Evolutionary conservation across 2,329 filamentous ascomycete genomes (phyloP).

Genomic region (Fusarium sp.): DNA sequence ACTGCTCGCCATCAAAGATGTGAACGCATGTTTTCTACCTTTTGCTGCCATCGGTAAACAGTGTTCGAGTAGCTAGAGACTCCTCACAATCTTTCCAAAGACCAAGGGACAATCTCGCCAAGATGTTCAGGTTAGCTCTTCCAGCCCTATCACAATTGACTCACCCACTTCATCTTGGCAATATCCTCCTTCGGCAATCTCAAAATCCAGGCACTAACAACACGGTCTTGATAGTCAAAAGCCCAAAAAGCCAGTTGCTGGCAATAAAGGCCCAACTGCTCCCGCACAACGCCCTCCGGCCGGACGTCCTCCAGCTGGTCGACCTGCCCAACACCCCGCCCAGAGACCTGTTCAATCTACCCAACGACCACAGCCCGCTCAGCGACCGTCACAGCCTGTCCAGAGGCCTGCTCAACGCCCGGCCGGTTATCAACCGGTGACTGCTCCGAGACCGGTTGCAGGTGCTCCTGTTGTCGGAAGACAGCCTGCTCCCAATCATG

Average conservation of each 20-base stretch:
- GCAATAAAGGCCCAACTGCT: not conserved
- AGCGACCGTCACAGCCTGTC: not conserved
- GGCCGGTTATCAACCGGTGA: not conserved
- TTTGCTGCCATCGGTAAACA: accelerated
- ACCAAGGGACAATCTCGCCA: accelerated
- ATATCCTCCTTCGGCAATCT: not conserved
- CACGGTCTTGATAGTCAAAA: not conserved
- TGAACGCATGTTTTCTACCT: accelerated
- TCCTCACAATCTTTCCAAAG: accelerated
- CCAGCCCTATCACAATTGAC: not conserved
- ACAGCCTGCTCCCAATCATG: constrained; percentile 5
- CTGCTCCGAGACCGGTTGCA: constrained; percentile 9
- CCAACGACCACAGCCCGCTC: not conserved
- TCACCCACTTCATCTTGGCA: not conserved
- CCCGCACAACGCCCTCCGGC: not conserved
- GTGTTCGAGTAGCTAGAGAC: accelerated
- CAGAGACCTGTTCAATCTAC: not conserved
- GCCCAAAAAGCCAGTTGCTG: not conserved
- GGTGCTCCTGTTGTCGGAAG: constrained; percentile 7
- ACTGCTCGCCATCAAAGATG: not conserved
- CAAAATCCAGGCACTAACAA: not conserved
- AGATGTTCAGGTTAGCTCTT: constrained; percentile 10
- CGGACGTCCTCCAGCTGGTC: not conserved
- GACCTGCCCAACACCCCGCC: not conserved
- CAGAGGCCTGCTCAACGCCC: constrained; percentile 1